These are phyloP conservation scores for Ciborinia camelliae DNA, from an alignment of 2,329 filamentous ascomycete genomes.

Conservation along the genomic window DNA sequence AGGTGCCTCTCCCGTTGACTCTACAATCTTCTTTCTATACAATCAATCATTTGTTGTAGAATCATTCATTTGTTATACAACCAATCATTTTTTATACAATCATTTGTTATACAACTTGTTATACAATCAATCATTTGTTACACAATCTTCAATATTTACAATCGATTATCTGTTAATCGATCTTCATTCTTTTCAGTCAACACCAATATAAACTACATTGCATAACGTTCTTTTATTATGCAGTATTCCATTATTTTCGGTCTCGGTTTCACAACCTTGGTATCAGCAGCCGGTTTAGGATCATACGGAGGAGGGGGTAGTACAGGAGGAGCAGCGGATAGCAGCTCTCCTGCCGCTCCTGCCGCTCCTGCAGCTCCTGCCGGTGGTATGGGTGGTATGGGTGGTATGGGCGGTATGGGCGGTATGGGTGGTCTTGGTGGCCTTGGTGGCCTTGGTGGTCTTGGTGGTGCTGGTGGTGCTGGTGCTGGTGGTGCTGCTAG, in stretches of 20 bases:
- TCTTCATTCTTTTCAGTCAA: neutral
- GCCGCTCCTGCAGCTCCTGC: too few species aligned
- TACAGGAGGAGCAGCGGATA: too few species aligned
- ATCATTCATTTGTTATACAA: too few species aligned
- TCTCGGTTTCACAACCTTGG: neutral
- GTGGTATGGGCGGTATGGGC: too few species aligned
- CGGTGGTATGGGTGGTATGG: too few species aligned
- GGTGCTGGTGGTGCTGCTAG: neutral
- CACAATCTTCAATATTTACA: too few species aligned
- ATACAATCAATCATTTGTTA: neutral
- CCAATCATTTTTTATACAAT: too few species aligned
- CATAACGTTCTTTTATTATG: constrained; percentile 1
- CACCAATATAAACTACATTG: neutral
- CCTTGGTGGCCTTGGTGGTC: neutral
- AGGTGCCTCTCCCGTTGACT: neutral
- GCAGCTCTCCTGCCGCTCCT: too few species aligned
- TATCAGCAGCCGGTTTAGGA: constrained; percentile 4
- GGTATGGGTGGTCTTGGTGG: too few species aligned
- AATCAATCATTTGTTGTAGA: neutral
- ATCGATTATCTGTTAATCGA: neutral
- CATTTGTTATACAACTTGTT: too few species aligned
- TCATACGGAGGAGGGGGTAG: too few species aligned
- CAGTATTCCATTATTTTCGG: neutral
- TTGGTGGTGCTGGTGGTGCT: too few species aligned
- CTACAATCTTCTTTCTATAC: neutral